These are phyloP conservation scores for Phytophthora sojae DNA, from an alignment of 352 stramenopile species.

Conservation along the genomic window DNA sequence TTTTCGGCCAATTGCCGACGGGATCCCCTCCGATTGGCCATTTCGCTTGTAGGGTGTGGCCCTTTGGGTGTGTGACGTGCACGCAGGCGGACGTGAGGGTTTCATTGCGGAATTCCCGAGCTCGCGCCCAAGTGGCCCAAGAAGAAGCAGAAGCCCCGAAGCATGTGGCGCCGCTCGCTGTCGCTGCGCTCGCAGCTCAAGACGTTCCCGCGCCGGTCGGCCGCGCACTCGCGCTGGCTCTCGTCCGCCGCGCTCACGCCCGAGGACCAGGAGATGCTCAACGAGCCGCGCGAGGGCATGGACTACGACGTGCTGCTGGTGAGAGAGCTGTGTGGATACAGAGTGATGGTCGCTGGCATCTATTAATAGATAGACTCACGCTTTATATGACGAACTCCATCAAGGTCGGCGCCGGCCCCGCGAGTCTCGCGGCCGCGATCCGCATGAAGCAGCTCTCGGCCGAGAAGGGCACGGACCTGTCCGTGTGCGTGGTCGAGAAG, in stretches of 20 bases:
- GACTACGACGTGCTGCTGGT: constrained; percentile 99
- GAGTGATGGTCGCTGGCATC: neutral
- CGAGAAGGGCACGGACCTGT: constrained; percentile 94
- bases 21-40: constrained; percentile 13
- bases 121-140: constrained; percentile 25
- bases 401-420: constrained; percentile 82
- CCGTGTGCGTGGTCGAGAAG: constrained; percentile 96
- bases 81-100: constrained; percentile 24
- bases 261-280: constrained; percentile 76
- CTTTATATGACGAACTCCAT: neutral
- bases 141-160: constrained; percentile 24
- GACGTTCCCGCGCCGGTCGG: constrained; percentile 22
- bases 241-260: constrained; percentile 48
- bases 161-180: constrained; percentile 54
- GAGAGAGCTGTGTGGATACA: constrained; percentile 15
- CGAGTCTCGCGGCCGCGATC: constrained; percentile 97
- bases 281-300: constrained; percentile 92
- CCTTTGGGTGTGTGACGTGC: constrained; percentile 22
- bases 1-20: constrained; percentile 21
- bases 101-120: constrained; percentile 38
- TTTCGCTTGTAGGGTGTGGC: constrained; percentile 30
- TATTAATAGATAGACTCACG: neutral
- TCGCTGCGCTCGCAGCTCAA: constrained; percentile 25
- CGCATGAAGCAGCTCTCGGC: constrained; percentile 97
- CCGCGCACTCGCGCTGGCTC: constrained; percentile 39